Evolutionary conservation across 2,329 filamentous ascomycete genomes (phyloP).

Genomic region (Colletotrichum shisoi): DNA sequence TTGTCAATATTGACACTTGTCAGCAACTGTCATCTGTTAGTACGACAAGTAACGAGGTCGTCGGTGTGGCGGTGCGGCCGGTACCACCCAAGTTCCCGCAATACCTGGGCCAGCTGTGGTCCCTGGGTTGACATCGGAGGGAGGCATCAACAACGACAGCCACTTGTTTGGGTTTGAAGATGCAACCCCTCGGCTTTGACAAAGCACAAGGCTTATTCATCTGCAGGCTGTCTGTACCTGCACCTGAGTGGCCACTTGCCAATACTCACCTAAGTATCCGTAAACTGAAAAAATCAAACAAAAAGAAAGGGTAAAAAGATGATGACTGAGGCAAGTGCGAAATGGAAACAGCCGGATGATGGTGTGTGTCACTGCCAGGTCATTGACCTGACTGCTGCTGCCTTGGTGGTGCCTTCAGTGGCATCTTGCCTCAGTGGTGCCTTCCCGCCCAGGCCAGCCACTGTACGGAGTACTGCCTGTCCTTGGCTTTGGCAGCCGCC

Average conservation of each 20-base stretch:
- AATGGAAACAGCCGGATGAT: background rate
- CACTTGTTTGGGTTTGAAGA: constrained; percentile 17
- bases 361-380: background rate
- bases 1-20: constrained; percentile 26
- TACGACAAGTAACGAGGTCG: background rate
- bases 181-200: background rate
- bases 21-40: constrained; percentile 28
- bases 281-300: no score
- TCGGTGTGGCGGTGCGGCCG: constrained; percentile 28
- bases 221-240: background rate
- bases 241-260: background rate
- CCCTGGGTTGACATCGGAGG: background rate
- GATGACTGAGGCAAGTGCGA: background rate
- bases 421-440: background rate
- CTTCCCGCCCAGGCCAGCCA: background rate
- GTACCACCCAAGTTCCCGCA: background rate
- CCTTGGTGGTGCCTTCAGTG: background rate
- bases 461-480: constrained; percentile 1
- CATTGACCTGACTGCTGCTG: background rate
- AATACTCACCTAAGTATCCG: no score
- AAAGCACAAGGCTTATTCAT: no score
- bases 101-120: background rate
- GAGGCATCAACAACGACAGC: background rate
- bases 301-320: background rate
- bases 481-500: background rate